Conservation (phyloP, 2,329 filamentous ascomycete species). For the Sporothrix sp. region DNA sequence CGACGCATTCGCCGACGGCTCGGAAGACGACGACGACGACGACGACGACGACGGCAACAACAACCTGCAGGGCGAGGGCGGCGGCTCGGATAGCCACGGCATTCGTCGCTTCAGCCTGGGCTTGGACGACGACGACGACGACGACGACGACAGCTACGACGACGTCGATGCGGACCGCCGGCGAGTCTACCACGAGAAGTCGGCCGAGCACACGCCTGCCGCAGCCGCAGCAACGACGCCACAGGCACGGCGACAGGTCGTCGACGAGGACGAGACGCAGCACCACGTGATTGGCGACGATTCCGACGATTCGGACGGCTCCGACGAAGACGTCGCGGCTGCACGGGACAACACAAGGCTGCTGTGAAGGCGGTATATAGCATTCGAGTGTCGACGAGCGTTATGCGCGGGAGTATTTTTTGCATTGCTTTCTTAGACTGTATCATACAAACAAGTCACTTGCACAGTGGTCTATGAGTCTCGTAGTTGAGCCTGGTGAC, state of each 20-base stretch:
- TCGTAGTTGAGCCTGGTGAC: no score
- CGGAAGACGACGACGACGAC: constrained; percentile 59
- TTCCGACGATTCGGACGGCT: constrained; percentile 28
- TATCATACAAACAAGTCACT: not conserved
- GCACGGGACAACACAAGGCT: constrained; percentile 7
- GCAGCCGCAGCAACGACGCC: constrained; percentile 18
- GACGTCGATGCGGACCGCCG: constrained; percentile 19
- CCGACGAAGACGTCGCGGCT: constrained; percentile 14
- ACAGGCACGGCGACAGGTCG: constrained; percentile 19
- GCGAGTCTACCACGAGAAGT: constrained; percentile 22
- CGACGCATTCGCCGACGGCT: constrained; percentile 90
- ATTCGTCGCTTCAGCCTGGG: constrained; percentile 9
- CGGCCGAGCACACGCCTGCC: constrained; percentile 15
- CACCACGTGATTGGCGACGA: constrained; percentile 44
- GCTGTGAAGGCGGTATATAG: not conserved
- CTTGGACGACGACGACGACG: constrained; percentile 65
- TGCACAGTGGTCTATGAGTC: no score
- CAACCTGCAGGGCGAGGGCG: constrained; percentile 29
- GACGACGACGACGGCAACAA: constrained; percentile 50
- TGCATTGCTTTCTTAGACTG: not conserved
- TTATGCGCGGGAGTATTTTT: not conserved
- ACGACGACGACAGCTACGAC: constrained; percentile 39
- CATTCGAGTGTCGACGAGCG: not conserved
- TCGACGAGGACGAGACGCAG: constrained; percentile 28
- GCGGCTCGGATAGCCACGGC: not conserved